Base-by-base conservation (phyloP, 176 grass and related monocot species). In the barley (Hordeum vulgare) region DNA sequence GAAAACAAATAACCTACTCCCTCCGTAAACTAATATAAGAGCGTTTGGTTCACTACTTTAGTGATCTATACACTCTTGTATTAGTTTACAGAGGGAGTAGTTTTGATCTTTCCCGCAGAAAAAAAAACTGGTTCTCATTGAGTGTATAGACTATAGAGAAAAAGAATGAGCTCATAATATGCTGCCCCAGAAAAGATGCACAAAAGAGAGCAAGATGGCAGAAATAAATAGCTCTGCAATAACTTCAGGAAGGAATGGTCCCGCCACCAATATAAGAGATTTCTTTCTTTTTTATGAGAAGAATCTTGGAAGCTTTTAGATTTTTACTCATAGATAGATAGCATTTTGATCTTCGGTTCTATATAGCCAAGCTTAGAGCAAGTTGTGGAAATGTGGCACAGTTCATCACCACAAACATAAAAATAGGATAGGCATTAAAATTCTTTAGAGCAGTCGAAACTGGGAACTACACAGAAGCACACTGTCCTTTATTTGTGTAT, bases 181-280 rank as follows among this genome's bases (percentile, higher is more conserved):
- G 74, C 6, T 7, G 45, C 35, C 8, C 24, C 42, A 37, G 59
- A 23, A 15, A 60, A 6, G 8, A 27, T 39, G 6, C 61, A 77
- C 29, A 42, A 74, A 14, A 54, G 9, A 51, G 47, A 18, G 47
- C 47, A 51, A 51, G 47, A 51, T 51, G 47, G 6, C 61, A 33
- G 18, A 60, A 77, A 26, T 47, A 83, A 78, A 71, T 79, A 58
- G 18, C 10, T 9, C 23, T 35, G 68, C 56, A 78, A 14, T 70
- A 34, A 58, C 7, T 81, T 59, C 71, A 81, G 40, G 76, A 40
- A 61, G 80, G 53, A 18, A 76, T 70, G 71, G 5, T 0, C 61
- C 77, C 49, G 34, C 41, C 85, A 85, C 81, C 73, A 72, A 82
- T 47, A 49, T 57, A 42, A 25, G n/a, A 71, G 25, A 17, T 20